Conservation (phyloP, 345 rosid species). For the Citrus medica region DNA sequence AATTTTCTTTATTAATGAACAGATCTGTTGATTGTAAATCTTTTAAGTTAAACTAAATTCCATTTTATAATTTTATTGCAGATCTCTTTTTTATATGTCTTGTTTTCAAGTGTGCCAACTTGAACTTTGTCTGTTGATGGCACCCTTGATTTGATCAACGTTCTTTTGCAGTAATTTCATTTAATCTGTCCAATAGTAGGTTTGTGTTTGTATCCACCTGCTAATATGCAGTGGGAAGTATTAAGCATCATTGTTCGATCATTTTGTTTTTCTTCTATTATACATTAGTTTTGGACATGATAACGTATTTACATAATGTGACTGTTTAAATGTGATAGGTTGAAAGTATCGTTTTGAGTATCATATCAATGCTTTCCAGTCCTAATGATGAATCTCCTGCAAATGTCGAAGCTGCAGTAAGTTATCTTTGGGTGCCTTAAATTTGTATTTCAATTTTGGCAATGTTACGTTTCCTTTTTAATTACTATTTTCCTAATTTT, state of each 20-base stretch:
- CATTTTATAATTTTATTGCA: not conserved
- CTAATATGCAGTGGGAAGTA: not conserved
- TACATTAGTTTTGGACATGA: not conserved
- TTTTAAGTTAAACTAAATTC: not conserved
- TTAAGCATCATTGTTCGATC: not conserved
- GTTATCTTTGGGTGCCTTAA: slow-evolving; percentile 22
- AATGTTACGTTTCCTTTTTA: not conserved
- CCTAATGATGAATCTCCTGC: slow-evolving; percentile 96
- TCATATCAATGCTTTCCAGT: slow-evolving; percentile 83
- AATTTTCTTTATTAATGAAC: not conserved
- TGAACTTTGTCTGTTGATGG: not conserved
- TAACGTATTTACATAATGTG: not conserved
- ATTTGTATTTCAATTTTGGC: slow-evolving; percentile 7
- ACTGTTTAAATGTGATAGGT: slow-evolving; percentile 41
- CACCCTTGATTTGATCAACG: not conserved
- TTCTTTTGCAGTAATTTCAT: not conserved
- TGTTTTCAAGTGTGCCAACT: not conserved
- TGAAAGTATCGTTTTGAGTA: slow-evolving; percentile 85
- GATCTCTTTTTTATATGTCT: not conserved
- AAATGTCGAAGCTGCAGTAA: slow-evolving; percentile 86
- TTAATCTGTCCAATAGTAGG: not conserved
- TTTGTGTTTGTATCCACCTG: not conserved
- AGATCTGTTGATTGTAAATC: not conserved
- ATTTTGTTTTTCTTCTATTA: not conserved
- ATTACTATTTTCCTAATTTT: not conserved